phyloP scores from a whole-genome alignment of 164 flowering plant genomes.

The Santalum album region DNA sequence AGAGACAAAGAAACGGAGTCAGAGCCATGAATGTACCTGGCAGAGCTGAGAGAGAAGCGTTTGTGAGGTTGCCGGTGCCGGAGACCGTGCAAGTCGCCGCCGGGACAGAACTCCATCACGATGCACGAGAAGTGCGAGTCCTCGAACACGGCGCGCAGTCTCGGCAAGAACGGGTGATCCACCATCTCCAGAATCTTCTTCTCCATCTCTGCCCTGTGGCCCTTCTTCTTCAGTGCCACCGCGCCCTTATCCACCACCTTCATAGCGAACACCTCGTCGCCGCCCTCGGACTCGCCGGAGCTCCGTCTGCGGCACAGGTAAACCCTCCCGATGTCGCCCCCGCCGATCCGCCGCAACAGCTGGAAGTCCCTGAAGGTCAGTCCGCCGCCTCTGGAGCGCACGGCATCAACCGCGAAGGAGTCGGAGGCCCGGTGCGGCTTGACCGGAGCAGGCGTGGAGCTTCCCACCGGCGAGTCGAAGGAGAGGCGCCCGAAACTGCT shows the following conservation, averaged over 20 bases:
- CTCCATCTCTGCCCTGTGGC: conserved; percentile 61
- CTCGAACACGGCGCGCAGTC: conserved; percentile 60
- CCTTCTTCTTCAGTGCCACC: conserved; percentile 50
- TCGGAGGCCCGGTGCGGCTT: conserved; percentile 71
- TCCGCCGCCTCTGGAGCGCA: conserved; percentile 21
- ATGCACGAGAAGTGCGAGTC: conserved; percentile 67
- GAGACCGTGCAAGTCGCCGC: conserved; percentile 75
- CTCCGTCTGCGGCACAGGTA: conserved; percentile 50
- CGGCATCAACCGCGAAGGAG: conserved; percentile 38
- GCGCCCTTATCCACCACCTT: conserved; percentile 79
- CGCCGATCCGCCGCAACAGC: conserved; percentile 54
- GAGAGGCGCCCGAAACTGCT: conserved; percentile 47
- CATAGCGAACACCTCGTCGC: conserved; percentile 79
- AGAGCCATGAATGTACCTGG: too few relatives aligned
- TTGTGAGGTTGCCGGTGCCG: conserved; percentile 49
- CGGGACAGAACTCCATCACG: conserved; percentile 84
- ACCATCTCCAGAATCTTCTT: conserved; percentile 56
- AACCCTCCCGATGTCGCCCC: conserved; percentile 74
- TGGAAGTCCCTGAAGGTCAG: conserved; percentile 51
- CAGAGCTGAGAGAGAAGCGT: conserved; percentile 56
- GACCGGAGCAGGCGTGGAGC: conserved; percentile 1
- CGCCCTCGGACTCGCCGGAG: conserved; percentile 8
- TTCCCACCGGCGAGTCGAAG: conserved; percentile 43
- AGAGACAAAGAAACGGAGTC: too few relatives aligned
- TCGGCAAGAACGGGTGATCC: conserved; percentile 78